Conservation (phyloP, 2,329 filamentous ascomycete species). For the Verticillium nonalfalfae region DNA sequence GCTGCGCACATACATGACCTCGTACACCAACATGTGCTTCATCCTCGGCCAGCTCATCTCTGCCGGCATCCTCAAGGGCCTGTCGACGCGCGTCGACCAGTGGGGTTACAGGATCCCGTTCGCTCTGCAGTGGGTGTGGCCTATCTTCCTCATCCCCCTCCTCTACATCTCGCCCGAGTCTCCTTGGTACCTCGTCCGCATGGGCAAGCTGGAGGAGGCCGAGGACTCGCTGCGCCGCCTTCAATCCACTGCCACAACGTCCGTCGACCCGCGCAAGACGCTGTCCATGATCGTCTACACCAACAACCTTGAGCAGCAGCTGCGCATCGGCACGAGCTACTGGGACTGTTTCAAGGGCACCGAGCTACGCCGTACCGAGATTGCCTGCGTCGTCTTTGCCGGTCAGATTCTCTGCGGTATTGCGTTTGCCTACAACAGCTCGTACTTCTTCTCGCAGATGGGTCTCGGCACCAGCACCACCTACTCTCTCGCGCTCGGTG, state of each 20-base stretch:
- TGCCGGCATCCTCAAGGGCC: slow-evolving; percentile 37
- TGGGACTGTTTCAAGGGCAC: slow-evolving; percentile 42
- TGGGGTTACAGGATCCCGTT: slow-evolving; percentile 46
- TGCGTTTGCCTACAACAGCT: slow-evolving; percentile 28
- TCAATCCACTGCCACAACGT: slow-evolving; percentile 28
- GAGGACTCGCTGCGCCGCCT: slow-evolving; percentile 31
- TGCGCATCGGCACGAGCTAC: slow-evolving; percentile 41
- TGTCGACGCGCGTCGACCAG: slow-evolving; percentile 29
- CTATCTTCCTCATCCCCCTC: slow-evolving; percentile 34
- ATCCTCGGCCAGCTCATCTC: slow-evolving; percentile 55
- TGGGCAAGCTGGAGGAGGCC: slow-evolving; percentile 32
- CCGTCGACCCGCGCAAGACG: slow-evolving; percentile 38
- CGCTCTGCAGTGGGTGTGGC: slow-evolving; percentile 45
- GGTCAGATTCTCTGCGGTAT: slow-evolving; percentile 60
- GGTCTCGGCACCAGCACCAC: slow-evolving; percentile 22
- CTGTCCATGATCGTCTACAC: slow-evolving; percentile 53
- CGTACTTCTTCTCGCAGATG: slow-evolving; percentile 30
- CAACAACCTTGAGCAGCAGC: slow-evolving; percentile 46
- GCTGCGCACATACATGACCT: slow-evolving; percentile 50
- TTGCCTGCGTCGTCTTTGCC: slow-evolving; percentile 54
- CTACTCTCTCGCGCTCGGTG: slow-evolving; percentile 30
- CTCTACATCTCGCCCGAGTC: slow-evolving; percentile 41
- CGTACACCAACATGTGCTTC: slow-evolving; percentile 56
- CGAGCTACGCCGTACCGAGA: slow-evolving; percentile 47
- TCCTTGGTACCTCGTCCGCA: slow-evolving; percentile 43